Evolutionary conservation across 2,329 filamentous ascomycete species (phyloP).

Genomic region (Arthrinium puccinioides): DNA sequence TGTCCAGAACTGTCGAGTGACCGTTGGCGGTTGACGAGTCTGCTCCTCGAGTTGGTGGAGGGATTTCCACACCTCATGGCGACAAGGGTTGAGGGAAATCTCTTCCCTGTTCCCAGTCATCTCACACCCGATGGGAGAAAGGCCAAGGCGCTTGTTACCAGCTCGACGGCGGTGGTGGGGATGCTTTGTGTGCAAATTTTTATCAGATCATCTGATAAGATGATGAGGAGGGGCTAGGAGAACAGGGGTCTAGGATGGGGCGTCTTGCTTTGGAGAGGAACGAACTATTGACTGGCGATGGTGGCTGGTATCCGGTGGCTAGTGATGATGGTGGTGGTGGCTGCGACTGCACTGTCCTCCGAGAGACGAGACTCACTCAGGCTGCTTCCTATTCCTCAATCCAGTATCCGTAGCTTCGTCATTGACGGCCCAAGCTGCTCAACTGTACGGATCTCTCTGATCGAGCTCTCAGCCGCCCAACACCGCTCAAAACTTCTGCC

Average conservation of each 20-base stretch:
- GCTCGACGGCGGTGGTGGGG: not conserved
- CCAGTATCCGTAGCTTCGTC: not conserved
- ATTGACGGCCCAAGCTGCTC: not conserved
- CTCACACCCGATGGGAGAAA: too few species aligned
- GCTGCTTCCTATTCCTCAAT: not conserved
- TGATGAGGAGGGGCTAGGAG: slow-evolving; percentile 7
- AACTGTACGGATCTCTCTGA: too few species aligned
- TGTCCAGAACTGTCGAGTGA: not conserved
- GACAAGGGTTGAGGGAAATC: not conserved
- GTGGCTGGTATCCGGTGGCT: not conserved
- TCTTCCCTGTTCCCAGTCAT: too few species aligned
- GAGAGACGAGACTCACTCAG: not conserved
- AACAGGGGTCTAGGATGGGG: not conserved
- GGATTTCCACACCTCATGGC: not conserved
- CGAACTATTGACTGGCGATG: not conserved
- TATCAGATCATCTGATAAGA: slow-evolving; percentile 18
- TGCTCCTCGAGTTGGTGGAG: not conserved
- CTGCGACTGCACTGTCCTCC: not conserved
- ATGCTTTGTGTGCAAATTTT: slow-evolving; percentile 2
- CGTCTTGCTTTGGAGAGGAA: too few species aligned
- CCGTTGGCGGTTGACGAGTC: not conserved
- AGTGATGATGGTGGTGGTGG: not conserved
- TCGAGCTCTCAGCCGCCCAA: not conserved
- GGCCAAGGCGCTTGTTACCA: too few species aligned
- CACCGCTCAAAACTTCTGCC: not conserved